Evolutionary conservation across 495 filamentous ascomycete genomes (phyloP), one percentile per base, ranked within the genome.

Genomic region (Xylaria intraflava): DNA sequence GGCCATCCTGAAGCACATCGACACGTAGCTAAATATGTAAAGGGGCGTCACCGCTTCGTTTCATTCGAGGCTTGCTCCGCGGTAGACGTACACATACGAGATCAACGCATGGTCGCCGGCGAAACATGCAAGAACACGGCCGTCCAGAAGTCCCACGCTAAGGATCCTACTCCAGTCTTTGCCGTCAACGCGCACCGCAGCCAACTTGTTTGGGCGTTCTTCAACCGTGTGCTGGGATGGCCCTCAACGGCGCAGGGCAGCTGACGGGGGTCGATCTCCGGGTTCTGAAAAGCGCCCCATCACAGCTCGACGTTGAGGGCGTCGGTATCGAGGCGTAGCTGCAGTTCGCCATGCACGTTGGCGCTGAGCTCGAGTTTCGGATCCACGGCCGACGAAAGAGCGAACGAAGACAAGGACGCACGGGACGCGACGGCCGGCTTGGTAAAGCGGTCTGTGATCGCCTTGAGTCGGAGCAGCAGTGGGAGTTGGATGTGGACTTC

Each of bases 401-500:
- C 40, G 61, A 31, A 31, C 53, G 43, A 11, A 22, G 41, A 23
- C 31, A 59, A 47, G n/a, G 54, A 56, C 38, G 58, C 27, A 16
- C 70, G 56, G 6, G 78, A 64, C 2, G 72, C 72, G 14, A 69
- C 52, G 40, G 76, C 75, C 0, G 96, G 78, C 57, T 88, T 91
- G 39, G 89, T 96, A 72, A 96, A 95, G 36, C 93, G 85, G 67
- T 98, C 93, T 6, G 86, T 90, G 53, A 97, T 92, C 50, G 83
- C 83, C 58, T 96, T 96, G 46, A 98, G 71, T 57, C 94, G 89
- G 6, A 85, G 64, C 3, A 98, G 72, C 0, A 86, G 82, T 0
- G 93, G 93, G 0, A 98, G 81, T 31, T 88, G 80, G 68, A 98
- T 92, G 70, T 97, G 87, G 1, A 95, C 90, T 64, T 98, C 92